Base-by-base conservation (phyloP, 202 grass and related monocot genomes). In the Bolboschoenoplectus hybrid region DNA sequence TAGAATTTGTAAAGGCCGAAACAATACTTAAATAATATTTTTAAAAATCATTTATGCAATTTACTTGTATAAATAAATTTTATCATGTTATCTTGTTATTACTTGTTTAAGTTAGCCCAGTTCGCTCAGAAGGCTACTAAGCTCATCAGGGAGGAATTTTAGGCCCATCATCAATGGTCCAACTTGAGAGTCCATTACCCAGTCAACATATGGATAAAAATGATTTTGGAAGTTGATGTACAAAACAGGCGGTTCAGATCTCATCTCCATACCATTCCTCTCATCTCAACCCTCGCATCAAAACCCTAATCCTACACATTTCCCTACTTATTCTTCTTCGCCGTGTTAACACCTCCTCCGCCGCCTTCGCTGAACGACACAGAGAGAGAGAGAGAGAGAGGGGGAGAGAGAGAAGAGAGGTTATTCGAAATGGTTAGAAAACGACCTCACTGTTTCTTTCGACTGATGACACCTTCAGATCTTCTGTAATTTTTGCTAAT, bases 281-380 rank as follows among this genome's bases (percentile, higher is more conserved):
- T 55, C 74, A 78, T 82, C 80, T 50, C 60, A 66, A 82, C 80
- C 80, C 5, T 40, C 51, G 62, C 12, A 64, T 10, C 62, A 84
- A 84, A 84, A 84, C 81, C 81, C 81, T 84, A 84, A 68, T 55
- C 1, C 47, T 19, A 9, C 20, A 0, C 66, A 34, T n/a, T 55
- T n/a, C 40, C 71, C 81, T 53, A 79, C 60, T 79, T 79, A 79
- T 79, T 57, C 52, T 13, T 73, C 11, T 9, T 11, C 72, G 50
- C n/a, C 6, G 12, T 51, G 45, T 35, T 13, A 68, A 35, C 26
- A 26, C 1, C 38, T 11, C 8, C 13, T 2, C 10, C 63, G 47
- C 81, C 63, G 81, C 64, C 46, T 70, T 14, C 40, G 19, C 32
- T 12, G 26, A 83, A 13, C 26, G 8, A 4, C 1, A 69, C 10